Base-by-base conservation (phyloP, 2,329 filamentous ascomycete species). In the Neopestalotiopsis sp. region DNA sequence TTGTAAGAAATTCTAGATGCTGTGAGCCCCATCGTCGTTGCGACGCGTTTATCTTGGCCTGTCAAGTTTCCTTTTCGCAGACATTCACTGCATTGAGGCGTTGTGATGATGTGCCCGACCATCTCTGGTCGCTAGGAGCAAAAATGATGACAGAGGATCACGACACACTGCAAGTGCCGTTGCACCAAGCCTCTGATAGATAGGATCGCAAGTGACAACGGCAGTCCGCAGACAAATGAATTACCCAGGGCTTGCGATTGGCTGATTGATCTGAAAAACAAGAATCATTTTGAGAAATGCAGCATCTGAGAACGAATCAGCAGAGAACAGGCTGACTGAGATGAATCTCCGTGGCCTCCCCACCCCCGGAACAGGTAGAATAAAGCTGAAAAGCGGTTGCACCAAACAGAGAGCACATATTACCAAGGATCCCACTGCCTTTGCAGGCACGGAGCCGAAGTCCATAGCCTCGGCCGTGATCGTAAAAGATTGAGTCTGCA, bases 231-330 rank as follows among this genome's bases (percentile, higher is more conserved):
- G n/a, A 17, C 4, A 38, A 14, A 40, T 17, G 14, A 34, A 34
- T 62, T 34, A 14, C 17, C 5, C 32, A 14, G 14, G 14, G 40
- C 30, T 32, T 14, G 59, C n/a, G 40, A 40, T 62, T 62, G 59
- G 59, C 34, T 40, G 59, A 62, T 62, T 30, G 40, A 17, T 40
- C 17, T 62, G 30, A 40, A 62, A 34, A 62, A 38, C 34, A 62
- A 24, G 59, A 42, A 62, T 24, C 14, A 5, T 42, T 13, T 40
- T 20, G 17, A 62, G 17, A 62, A 20, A 20, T 62, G 4, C 13
- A 20, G 34, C 17, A 24, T 4, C 59, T 40, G 34, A 13, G 10
- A 59, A 14, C 57, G 57, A 59, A 59, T 59, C 57, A 24, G 57
- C 14, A 53, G 57, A 10, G 6, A 28, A 59, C 14, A 13, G 12